Percentiles rank a stretch among this genome's conserved stretches.
Conservation (phyloP, 257 asterid species). For the Solanum chilense region DNA sequence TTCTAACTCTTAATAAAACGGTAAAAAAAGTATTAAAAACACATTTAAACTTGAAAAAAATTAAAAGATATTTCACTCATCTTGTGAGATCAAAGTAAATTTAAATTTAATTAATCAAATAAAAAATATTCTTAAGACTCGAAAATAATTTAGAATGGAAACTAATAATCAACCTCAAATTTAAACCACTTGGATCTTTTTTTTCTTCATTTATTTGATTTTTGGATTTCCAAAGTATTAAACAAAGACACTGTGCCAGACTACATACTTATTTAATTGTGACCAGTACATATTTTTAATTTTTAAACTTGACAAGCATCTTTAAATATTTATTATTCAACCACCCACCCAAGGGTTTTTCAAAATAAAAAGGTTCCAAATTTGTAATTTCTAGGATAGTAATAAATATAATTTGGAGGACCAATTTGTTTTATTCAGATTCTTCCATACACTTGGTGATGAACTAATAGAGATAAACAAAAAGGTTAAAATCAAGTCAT, state of each 20-base stretch:
- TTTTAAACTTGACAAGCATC: background rate
- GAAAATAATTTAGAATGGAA: too few relatives aligned
- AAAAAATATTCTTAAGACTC: rapidly evolving
- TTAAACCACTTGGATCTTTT: background rate
- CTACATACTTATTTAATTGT: background rate
- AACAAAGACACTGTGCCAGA: background rate
- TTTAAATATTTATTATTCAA: background rate
- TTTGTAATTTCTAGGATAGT: background rate
- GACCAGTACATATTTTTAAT: background rate
- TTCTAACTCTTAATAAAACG: too few relatives aligned
- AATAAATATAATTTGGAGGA: background rate
- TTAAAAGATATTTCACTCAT: too few relatives aligned
- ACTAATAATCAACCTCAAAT: background rate
- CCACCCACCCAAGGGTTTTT: background rate
- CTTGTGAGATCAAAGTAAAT: too few relatives aligned
- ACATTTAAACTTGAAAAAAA: too few relatives aligned
- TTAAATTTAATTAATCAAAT: too few relatives aligned
- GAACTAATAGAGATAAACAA: background rate
- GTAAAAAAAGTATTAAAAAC: background rate
- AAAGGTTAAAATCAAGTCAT: background rate
- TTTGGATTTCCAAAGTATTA: background rate
- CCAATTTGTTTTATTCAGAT: background rate
- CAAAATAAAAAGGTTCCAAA: background rate
- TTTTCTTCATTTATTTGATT: background rate
- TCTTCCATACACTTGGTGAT: background rate